These are phyloP conservation scores for Stephania yunnanensis DNA, from an alignment of 164 flowering plant genomes.

Conservation along the genomic window DNA sequence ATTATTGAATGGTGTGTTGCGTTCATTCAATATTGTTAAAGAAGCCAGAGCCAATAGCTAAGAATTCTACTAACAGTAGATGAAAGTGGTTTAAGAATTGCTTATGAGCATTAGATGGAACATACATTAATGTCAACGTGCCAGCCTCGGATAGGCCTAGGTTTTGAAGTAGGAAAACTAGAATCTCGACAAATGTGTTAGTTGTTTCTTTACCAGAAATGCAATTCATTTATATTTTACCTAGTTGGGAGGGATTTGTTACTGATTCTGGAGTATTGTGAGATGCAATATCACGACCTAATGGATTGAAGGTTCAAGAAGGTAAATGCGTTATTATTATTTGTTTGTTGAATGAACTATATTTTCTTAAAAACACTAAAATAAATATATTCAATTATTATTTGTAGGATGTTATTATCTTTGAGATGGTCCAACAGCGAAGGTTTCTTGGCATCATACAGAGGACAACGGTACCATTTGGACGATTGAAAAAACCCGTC, in stretches of 20 bases:
- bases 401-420: not conserved
- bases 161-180: not conserved
- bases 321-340: not conserved
- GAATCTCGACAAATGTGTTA: not conserved
- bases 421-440: not conserved
- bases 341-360: too few relatives aligned
- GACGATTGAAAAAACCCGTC: not conserved
- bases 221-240: not conserved
- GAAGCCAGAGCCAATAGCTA: not conserved
- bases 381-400: not conserved
- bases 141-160: not conserved
- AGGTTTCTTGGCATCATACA: not conserved
- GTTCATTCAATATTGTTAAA: not conserved
- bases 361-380: not conserved
- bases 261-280: not conserved
- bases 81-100: not conserved
- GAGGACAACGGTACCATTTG: not conserved
- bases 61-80: not conserved
- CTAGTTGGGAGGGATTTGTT: not conserved
- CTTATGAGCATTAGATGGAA: not conserved
- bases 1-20: not conserved
- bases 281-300: not conserved
- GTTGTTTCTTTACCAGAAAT: not conserved
- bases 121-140: not conserved
- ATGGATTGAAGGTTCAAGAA: not conserved